These are phyloP conservation scores for Aspergillus jensenii DNA, from an alignment of 2,329 filamentous ascomycete species.

Conservation along the genomic window DNA sequence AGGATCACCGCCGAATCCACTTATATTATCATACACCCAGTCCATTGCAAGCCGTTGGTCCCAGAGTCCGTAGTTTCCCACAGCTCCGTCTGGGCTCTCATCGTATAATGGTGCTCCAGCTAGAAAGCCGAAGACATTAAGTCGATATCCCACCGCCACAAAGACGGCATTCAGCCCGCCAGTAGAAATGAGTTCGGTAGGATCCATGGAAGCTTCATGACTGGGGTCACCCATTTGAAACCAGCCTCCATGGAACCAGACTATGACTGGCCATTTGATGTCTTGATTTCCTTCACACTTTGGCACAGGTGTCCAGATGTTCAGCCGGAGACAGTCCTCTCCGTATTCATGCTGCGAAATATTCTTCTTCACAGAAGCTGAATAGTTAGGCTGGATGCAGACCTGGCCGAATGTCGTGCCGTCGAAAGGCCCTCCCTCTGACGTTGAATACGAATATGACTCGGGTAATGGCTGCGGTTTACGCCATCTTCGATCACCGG, in stretches of 20 bases:
- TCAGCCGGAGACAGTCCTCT: constrained; percentile 53
- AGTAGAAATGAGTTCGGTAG: constrained; percentile 40
- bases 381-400: constrained; percentile 38
- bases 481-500: constrained; percentile 39
- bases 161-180: constrained; percentile 40
- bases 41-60: constrained; percentile 53
- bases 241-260: constrained; percentile 47
- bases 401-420: constrained; percentile 39
- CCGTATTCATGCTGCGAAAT: constrained; percentile 28
- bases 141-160: constrained; percentile 49
- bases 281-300: constrained; percentile 5
- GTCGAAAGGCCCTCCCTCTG: constrained; percentile 33
- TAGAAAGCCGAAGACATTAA: constrained; percentile 53
- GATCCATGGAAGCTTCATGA: constrained; percentile 45
- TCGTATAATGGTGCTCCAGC: constrained; percentile 29
- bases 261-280: constrained; percentile 32
- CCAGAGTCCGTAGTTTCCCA: constrained; percentile 45
- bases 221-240: constrained; percentile 48
- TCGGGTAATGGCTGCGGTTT: constrained; percentile 36
- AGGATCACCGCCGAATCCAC: constrained; percentile 47
- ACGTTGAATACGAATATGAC: constrained; percentile 28
- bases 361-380: constrained; percentile 8
- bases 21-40: constrained; percentile 53
- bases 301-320: constrained; percentile 49
- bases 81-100: constrained; percentile 22